A percentile compares a stretch with the other conserved stretches of the same genome.
phyloP scores from a whole-genome alignment of 305 asterid genomes.

The Ajuga reptans region DNA sequence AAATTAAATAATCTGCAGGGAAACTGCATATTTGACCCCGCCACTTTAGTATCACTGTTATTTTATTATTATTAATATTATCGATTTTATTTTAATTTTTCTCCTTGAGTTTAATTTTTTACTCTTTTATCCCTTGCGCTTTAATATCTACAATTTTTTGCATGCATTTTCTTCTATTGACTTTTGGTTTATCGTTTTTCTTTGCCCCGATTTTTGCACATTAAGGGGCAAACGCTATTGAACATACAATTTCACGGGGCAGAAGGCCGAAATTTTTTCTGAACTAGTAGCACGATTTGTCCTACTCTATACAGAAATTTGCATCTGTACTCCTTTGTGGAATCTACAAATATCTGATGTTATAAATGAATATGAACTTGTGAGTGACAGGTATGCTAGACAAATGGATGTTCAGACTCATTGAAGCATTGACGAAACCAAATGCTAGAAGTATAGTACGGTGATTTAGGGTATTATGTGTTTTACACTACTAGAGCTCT shows the following conservation, averaged over 20 bases:
- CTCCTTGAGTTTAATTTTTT: neutral
- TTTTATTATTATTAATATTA: no score
- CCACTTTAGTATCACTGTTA: neutral
- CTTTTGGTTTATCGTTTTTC: neutral
- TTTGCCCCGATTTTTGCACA: no score
- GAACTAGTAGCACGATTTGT: neutral
- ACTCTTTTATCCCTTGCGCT: neutral
- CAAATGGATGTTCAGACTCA: conserved; percentile 76
- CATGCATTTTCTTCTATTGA: neutral
- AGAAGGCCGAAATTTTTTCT: neutral
- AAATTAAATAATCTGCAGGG: neutral
- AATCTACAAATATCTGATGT: neutral
- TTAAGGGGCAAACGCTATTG: neutral
- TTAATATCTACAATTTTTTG: neutral
- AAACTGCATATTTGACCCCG: neutral
- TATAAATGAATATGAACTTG: neutral
- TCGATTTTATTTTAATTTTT: neutral
- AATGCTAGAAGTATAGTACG: conserved; percentile 46
- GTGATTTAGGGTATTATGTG: conserved; percentile 24
- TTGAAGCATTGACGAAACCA: conserved; percentile 62
- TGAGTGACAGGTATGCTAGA: conserved; percentile 76
- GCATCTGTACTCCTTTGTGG: neutral
- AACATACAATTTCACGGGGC: no score
- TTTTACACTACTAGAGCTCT: conserved; percentile 1
- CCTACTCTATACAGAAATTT: neutral